Evolutionary conservation across 805 yeast species (phyloP), one percentile per base, ranked within the genome.

Genomic region (Saturnispora hagleri): DNA sequence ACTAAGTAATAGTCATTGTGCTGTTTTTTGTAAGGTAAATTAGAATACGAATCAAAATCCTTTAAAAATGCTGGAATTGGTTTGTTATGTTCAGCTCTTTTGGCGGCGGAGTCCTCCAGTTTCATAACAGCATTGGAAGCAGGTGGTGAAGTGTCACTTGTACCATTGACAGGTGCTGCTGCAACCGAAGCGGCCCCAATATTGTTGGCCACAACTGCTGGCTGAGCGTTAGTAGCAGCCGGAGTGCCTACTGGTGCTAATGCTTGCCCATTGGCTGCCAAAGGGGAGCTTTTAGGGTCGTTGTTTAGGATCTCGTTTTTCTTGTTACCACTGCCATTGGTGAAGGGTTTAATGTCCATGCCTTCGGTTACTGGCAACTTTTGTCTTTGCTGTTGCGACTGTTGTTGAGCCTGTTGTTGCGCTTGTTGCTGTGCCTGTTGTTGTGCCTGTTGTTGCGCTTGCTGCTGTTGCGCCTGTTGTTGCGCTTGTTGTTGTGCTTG

Each of bases 1-100:
- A 93, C 77, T 13, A 88, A 86, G 68, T 86, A 88, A 72, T 88
- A 91, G 64, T 88, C 97, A 52, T 79, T 80, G 54, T 82, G 84
- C 63, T 86, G 86, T 66, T 89, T 89, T 68, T 86, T 89, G 73
- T 80, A 79, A 10, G 88, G 81, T 53, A 86, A 80, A 22, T 89
- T 89, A 55, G 80, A 75, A 56, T 81, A 79, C 35, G 91, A 81
- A 66, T 89, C 97, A 63, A 89, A 75, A 63, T 87, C 95, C 41
- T 80, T 70, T 63, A 86, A 75, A 62, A 84, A 86, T n/a, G 86
- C 87, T 12, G 95, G 95, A 54, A 84, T 82, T 56, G 84, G 87
- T 65, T 86, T 85, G 52, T 78, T 76, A 65, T 84, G 89, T 63
- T 62, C 79, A 65, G 71, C 73, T 67, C 68, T 59, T 51, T 61